Evolutionary conservation across 2,329 filamentous ascomycete species (phyloP), one percentile per base, ranked within the genome.

Genomic region (Microcyclospora pomicola): DNA sequence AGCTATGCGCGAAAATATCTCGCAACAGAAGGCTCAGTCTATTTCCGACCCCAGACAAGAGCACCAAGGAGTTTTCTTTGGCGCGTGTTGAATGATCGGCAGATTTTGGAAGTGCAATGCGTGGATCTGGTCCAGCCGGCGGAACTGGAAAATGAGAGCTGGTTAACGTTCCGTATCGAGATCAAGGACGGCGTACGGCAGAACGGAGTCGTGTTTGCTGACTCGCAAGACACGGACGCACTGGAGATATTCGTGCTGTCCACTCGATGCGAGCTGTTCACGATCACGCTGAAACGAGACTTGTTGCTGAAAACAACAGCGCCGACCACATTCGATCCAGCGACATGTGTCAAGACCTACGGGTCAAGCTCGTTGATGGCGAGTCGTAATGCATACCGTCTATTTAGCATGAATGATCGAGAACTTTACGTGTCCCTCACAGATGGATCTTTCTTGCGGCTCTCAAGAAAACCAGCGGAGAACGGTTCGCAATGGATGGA

Each of bases 21-120:
- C 37, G 84, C 88, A 16, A 78, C 70, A 2, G 75, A 86, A 27
- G 80, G 84, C 19, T 85, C 84, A 2, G 72, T 96, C 39, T 94
- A 84, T 65, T 86, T 93, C 60, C 77, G 91, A 39, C 73, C 74
- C 58, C 73, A 80, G 58, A 75, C 81, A 53, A 68, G 73, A 46
- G 78, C 80, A 46, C 91, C 91, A 30, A 78, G 82, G 55, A 84
- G 76, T 60, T 92, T 96, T 56, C 71, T 94, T 34, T 98, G 91
- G 91, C 76, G 88, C 49, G 72, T 96, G 30, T 64, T 95, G 43
- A 81, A 93, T 53, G 77, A 84, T 51, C 76, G 77, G 53, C 82
- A 74, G 48, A 68, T 85, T 44, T 69, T 98, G 49, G 88, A 91
- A 62, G 70, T 98, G 36, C 81, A 84, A 54, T 78, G 77, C 31